phyloP scores from a whole-genome alignment of 306 rosid species.

The Quercus robur region DNA sequence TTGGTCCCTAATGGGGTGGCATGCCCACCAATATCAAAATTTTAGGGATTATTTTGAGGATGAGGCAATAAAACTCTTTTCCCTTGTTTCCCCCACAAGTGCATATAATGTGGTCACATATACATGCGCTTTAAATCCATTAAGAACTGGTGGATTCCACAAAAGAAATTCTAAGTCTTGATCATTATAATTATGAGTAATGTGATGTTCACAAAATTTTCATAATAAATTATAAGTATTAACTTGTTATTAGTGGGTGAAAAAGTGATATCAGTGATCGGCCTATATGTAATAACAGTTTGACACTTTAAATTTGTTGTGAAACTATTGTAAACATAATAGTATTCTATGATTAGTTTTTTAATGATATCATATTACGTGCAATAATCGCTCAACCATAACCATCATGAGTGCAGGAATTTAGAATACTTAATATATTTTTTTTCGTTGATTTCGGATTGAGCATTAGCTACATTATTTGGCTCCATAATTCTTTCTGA shows the following conservation, averaged over 20 bases:
- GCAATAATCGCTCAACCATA: background rate
- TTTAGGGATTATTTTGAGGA: slow-evolving; percentile 10
- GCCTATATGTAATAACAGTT: no score
- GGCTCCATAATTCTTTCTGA: background rate
- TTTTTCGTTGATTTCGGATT: background rate
- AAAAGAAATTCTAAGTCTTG: background rate
- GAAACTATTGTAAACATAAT: no score
- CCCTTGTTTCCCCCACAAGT: slow-evolving; percentile 1
- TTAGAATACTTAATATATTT: background rate
- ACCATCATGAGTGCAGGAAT: background rate
- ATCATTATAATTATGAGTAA: background rate
- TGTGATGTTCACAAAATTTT: no score
- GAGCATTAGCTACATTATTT: background rate
- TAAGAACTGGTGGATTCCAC: slow-evolving; percentile 27
- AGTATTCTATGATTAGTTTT: background rate
- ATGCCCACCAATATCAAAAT: background rate
- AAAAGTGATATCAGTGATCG: no score
- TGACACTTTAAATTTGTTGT: no score
- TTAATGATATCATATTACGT: background rate
- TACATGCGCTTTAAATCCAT: background rate
- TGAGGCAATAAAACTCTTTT: slow-evolving; percentile 19
- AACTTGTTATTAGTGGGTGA: no score
- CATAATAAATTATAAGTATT: no score
- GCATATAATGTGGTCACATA: background rate
- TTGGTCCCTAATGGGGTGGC: slow-evolving; percentile 6